Conservation (phyloP, 106 monocot genomes). For the Dendrobium officinale region DNA sequence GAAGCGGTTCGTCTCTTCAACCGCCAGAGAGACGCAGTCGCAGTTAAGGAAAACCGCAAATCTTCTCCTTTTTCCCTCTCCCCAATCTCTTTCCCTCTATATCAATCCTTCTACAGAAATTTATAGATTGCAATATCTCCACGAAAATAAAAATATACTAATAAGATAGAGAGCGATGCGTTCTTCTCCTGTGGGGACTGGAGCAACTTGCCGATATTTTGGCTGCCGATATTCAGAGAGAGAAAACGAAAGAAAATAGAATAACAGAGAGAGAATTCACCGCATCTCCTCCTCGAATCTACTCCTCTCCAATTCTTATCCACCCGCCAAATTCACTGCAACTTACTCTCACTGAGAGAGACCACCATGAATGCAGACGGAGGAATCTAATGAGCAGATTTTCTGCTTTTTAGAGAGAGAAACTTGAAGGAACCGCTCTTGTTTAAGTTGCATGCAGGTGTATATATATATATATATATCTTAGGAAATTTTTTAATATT, state of each 20-base stretch:
- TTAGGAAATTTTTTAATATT: too few relatives aligned
- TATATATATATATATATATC: too few relatives aligned
- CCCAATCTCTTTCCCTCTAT: neutral
- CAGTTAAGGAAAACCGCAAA: neutral
- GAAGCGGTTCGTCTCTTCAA: neutral
- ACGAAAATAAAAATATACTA: neutral
- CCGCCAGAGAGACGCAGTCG: too few relatives aligned
- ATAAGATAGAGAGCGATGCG: too few relatives aligned
- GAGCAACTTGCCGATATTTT: constrained; percentile 8
- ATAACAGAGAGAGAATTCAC: neutral
- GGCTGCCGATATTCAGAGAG: neutral
- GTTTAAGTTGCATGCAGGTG: too few relatives aligned
- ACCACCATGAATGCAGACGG: too few relatives aligned
- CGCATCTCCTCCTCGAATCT: constrained; percentile 1
- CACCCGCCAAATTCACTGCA: neutral
- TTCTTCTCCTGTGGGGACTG: constrained; percentile 2
- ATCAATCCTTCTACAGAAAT: neutral
- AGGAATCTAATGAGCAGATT: too few relatives aligned
- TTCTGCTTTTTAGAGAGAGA: too few relatives aligned
- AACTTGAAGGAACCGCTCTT: too few relatives aligned
- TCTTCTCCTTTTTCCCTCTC: neutral
- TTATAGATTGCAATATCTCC: neutral
- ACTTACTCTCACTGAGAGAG: too few relatives aligned
- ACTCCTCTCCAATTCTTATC: neutral
- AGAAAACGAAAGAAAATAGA: neutral